Evolutionary conservation across 805 yeast species (phyloP).

Genomic region (Candida pseudoglaebosa): DNA sequence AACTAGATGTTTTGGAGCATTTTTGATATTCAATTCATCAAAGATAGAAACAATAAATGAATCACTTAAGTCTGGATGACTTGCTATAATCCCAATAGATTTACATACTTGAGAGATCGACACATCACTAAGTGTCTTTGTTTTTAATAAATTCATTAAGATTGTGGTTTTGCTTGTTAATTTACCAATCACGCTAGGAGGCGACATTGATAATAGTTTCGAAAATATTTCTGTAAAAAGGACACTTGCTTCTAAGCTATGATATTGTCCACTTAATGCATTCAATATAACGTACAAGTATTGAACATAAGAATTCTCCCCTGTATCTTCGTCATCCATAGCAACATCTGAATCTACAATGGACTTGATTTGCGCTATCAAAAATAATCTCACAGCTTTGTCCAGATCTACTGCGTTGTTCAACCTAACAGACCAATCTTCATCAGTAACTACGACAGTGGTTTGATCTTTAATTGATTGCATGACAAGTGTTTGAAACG

Average conservation of each 20-base stretch:
- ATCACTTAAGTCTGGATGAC: conserved; percentile 30
- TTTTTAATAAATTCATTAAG: conserved; percentile 22
- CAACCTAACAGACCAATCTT: conserved; percentile 67
- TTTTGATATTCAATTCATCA: conserved; percentile 3
- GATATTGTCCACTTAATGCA: conserved; percentile 26
- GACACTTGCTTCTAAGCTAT: conserved; percentile 16
- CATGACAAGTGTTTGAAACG: conserved; percentile 59
- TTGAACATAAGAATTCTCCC: conserved; percentile 12
- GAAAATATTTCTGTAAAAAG: conserved; percentile 35
- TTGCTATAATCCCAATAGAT: conserved; percentile 46
- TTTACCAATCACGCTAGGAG: conserved; percentile 20
- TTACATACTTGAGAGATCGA: conserved; percentile 35
- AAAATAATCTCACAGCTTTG: conserved; percentile 36
- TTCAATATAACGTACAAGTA: conserved; percentile 31
- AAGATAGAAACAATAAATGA: conserved; percentile 8
- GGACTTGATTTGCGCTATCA: conserved; percentile 18
- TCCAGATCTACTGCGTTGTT: conserved; percentile 69
- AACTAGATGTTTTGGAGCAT: conserved; percentile 11
- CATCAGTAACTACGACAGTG: conserved; percentile 63
- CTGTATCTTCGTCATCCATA: conserved; percentile 12
- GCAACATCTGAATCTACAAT: conserved; percentile 14
- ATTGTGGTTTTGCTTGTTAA: conserved; percentile 15
- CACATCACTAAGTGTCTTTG: conserved; percentile 17
- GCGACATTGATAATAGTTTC: conserved; percentile 29
- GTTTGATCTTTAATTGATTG: conserved; percentile 49